Evolutionary conservation across 1,139 yeast genomes (phyloP).

Genomic region (Insectozyma bohioensis): DNA sequence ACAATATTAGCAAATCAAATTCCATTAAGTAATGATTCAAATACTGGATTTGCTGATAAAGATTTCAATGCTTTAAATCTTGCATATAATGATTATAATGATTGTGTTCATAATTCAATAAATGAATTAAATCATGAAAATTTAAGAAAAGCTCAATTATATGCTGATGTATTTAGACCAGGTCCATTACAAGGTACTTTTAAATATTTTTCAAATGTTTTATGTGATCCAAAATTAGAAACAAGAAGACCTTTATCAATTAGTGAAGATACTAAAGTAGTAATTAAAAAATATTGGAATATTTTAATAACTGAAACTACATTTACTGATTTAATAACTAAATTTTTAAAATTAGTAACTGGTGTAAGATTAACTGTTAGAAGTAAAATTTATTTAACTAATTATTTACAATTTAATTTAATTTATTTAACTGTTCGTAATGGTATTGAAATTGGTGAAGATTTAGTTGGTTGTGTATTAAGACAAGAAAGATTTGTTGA

Average conservation of each 20-base stretch:
- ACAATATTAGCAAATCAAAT: conserved; percentile 11
- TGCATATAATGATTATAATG: background rate
- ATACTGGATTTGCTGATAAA: conserved; percentile 25
- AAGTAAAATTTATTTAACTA: conserved; percentile 4
- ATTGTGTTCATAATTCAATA: conserved; percentile 10
- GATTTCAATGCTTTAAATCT: conserved; percentile 12
- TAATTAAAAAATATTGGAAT: conserved; percentile 1
- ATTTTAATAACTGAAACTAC: background rate
- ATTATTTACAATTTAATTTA: conserved; percentile 20
- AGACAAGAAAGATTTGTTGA: conserved; percentile 32
- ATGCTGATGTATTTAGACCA: conserved; percentile 18
- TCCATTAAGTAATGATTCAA: conserved; percentile 16
- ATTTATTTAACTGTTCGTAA: conserved; percentile 19
- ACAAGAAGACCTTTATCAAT: conserved; percentile 1
- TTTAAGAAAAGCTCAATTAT: conserved; percentile 22
- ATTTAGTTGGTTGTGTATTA: conserved; percentile 31
- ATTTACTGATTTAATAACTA: background rate
- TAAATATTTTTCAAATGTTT: conserved; percentile 8
- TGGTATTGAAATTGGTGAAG: conserved; percentile 22
- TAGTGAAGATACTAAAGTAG: conserved; percentile 1
- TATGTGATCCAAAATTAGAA: conserved; percentile 2
- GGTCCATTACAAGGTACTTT: conserved; percentile 17
- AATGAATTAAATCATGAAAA: conserved; percentile 18
- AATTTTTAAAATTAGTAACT: background rate
- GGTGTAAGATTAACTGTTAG: conserved; percentile 11